Base-by-base conservation (phyloP, 352 stramenopile species). In the Phytophthora sojae region DNA sequence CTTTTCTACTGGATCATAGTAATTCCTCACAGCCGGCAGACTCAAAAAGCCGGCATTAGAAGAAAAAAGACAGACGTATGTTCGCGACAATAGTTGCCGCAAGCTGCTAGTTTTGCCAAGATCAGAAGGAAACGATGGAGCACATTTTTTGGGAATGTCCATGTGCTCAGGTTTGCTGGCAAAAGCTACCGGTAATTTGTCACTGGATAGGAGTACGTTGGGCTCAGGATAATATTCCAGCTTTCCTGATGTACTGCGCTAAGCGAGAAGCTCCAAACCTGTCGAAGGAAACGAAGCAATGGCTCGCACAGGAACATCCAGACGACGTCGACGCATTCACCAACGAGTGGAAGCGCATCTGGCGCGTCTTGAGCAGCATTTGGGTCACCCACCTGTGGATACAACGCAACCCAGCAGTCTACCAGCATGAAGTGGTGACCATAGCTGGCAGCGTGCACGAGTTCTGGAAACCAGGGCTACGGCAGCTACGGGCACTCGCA, bases 131-230 rank as follows among this genome's bases (percentile, higher is more conserved):
- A 9, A 45, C 29, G 5, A 14, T 47, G 17, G 17, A 30, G 29
- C 32, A 59, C 19, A 45, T 47, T 15, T 47, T 59, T 8, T 59
- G 53, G 53, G 37, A 47, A 19, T 59, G 32, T 37, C 32, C 53
- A 47, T 47, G 30, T n/a, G 29, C 53, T 2, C 5, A 47, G 17
- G 53, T 29, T 14, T 47, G 29, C 29, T 59, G 32, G 17, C 29
- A 9, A 56, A 56, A 12, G 23, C 23, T n/a, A n/a, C n/a, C n/a
- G n/a, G n/a, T 56, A 8, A 21, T 45, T n/a, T 45, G 25, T 17
- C 50, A 56, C 7, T 56, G 50, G 50, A 56, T 23, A 7, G 50
- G 50, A 37, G 50, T 39, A 29, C 14, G 1, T 1, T 17, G 47
- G 47, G 26, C 26, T 3, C 26, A 30, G 6, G 26, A 30, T 30